Percentiles rank a stretch among this genome's conserved stretches.
Evolutionary conservation across 108 stramenopile species (phyloP).

Genomic region (Cyclotella atomus): DNA sequence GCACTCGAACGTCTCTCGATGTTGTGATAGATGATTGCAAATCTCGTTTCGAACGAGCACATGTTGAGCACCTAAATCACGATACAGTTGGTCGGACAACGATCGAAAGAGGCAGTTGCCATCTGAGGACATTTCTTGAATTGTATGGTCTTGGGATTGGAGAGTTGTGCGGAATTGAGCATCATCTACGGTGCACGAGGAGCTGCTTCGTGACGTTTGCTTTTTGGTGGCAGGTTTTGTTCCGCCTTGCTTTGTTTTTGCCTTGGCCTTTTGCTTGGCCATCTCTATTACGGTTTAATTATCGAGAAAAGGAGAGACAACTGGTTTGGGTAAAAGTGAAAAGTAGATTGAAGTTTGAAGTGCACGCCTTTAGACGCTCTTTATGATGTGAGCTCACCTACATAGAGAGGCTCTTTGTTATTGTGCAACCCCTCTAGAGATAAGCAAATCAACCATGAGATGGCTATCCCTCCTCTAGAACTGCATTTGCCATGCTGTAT

Average conservation of each 20-base stretch:
- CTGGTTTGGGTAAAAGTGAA: too few relatives aligned
- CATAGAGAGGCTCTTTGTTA: too few relatives aligned
- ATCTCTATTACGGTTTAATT: too few relatives aligned
- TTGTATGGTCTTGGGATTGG: conserved; percentile 23
- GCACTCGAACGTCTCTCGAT: conserved; percentile 65
- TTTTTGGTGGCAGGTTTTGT: not conserved
- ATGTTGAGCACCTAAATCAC: conserved; percentile 63
- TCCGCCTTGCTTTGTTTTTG: not conserved
- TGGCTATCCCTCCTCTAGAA: too few relatives aligned
- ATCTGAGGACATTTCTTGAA: conserved; percentile 74
- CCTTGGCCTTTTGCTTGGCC: not conserved
- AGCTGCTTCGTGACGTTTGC: not conserved
- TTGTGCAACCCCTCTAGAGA: too few relatives aligned
- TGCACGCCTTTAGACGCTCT: too few relatives aligned
- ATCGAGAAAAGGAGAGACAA: too few relatives aligned
- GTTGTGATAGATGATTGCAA: conserved; percentile 68
- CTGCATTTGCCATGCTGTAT: too few relatives aligned
- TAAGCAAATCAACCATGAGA: too few relatives aligned
- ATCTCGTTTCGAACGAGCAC: conserved; percentile 60
- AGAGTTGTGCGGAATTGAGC: conserved; percentile 30
- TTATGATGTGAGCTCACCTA: too few relatives aligned
- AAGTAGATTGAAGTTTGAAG: too few relatives aligned
- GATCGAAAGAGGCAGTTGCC: conserved; percentile 91
- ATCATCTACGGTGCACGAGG: conserved; percentile 14
- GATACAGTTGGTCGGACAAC: conserved; percentile 77